phyloP scores from a whole-genome alignment of 345 rosid species.

The Populus ilicifolia region DNA sequence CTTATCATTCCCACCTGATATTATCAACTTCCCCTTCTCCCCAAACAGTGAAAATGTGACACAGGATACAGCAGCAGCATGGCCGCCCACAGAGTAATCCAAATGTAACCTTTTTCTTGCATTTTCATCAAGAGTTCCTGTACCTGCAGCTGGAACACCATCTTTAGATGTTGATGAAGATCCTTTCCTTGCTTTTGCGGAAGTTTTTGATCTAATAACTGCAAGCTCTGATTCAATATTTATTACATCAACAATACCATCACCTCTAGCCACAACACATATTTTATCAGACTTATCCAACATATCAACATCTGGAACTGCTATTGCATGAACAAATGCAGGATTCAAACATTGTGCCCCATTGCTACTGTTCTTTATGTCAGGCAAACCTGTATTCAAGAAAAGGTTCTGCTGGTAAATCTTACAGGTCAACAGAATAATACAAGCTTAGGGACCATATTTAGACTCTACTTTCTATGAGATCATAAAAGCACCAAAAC shows the following conservation, averaged over 20 bases:
- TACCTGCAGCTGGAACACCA: constrained; percentile 14
- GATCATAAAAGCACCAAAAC: too few relatives aligned
- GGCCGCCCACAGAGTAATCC: constrained; percentile 78
- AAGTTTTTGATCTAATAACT: constrained; percentile 32
- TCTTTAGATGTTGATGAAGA: constrained; percentile 44
- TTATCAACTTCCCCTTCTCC: constrained; percentile 63
- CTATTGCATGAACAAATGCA: constrained; percentile 79
- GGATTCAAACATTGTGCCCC: constrained; percentile 75
- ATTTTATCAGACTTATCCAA: constrained; percentile 55
- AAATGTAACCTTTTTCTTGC: constrained; percentile 52
- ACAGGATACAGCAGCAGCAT: constrained; percentile 82
- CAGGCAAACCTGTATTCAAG: constrained; percentile 44
- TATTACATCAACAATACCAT: constrained; percentile 68
- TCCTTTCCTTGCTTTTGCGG: constrained; percentile 48
- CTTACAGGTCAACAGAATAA: too few relatives aligned
- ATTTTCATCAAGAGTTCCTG: constrained; percentile 19
- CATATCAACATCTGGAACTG: constrained; percentile 75
- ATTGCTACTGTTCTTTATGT: constrained; percentile 26
- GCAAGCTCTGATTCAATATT: constrained; percentile 62
- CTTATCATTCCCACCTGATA: constrained; percentile 91
- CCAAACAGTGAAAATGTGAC: constrained; percentile 70
- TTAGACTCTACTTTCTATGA: too few relatives aligned
- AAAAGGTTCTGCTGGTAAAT: background rate
- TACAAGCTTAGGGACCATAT: too few relatives aligned
- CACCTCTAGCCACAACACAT: constrained; percentile 80